Percentiles rank a stretch among this genome's conserved stretches.
phyloP scores from a whole-genome alignment of 768 basidiomycete species.

The Termitomyces sp. region DNA sequence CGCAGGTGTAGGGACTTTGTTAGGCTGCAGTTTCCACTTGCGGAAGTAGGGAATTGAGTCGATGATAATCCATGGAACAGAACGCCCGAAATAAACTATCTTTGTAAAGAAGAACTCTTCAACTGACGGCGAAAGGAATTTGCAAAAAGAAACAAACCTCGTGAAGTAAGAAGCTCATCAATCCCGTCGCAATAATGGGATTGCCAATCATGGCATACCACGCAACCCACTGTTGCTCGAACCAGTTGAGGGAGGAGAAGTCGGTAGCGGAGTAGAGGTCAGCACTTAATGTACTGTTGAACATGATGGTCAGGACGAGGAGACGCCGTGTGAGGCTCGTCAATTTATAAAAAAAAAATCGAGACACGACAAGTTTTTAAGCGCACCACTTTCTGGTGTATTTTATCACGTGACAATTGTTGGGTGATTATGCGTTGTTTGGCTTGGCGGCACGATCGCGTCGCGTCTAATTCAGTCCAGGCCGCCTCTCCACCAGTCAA shows the following conservation, averaged over 20 bases:
- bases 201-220: constrained; percentile 89
- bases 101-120: constrained; percentile 22
- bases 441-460: neutral
- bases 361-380: neutral
- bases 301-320: constrained; percentile 36
- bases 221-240: constrained; percentile 77
- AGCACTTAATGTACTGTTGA: constrained; percentile 35
- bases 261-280: constrained; percentile 58
- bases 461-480: neutral
- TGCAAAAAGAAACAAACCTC: constrained; percentile 57
- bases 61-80: constrained; percentile 93
- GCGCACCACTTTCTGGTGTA: constrained; percentile 15
- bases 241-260: constrained; percentile 57
- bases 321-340: constrained; percentile 1
- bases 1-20: constrained; percentile 70
- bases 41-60: constrained; percentile 93
- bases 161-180: constrained; percentile 90
- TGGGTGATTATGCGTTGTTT: neutral
- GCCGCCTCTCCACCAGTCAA: neutral
- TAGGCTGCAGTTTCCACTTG: constrained; percentile 90
- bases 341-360: constrained; percentile 9
- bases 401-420: constrained; percentile 11
- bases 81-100: constrained; percentile 96
- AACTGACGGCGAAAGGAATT: neutral
- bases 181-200: constrained; percentile 88